Conservation (phyloP, 148 eudicot genomes). For the Vaccinium corymbosum region DNA sequence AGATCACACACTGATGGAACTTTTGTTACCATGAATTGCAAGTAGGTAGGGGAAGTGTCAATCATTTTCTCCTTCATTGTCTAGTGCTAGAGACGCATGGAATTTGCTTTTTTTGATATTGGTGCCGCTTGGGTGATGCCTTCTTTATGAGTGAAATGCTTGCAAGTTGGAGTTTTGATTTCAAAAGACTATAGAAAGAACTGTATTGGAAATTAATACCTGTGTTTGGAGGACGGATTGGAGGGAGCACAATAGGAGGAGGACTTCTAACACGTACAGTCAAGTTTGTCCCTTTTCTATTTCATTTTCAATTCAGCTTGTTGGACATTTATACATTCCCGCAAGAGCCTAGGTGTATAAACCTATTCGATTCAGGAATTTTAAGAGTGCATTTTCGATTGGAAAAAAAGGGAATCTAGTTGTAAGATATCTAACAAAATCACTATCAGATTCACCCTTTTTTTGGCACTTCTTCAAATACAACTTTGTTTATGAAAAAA, state of each 20-base stretch:
- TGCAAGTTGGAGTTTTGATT: background rate
- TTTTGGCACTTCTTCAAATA: background rate
- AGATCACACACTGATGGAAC: background rate
- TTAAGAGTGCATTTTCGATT: background rate
- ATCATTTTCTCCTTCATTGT: background rate
- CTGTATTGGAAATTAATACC: background rate
- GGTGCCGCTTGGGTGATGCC: background rate
- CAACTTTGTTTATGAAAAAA: background rate
- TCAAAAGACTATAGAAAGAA: background rate
- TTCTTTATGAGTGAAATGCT: background rate
- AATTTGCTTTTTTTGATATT: background rate
- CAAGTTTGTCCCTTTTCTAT: background rate
- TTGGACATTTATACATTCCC: background rate
- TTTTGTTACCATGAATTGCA: background rate
- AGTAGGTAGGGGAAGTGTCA: background rate
- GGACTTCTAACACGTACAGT: background rate
- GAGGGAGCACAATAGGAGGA: background rate
- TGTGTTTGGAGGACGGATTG: background rate
- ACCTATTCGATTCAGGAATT: background rate
- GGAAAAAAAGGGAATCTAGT: background rate
- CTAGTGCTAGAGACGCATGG: background rate
- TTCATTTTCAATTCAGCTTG: background rate
- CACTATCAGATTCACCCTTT: background rate
- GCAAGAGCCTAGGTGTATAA: background rate
- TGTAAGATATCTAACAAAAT: background rate